Percentiles rank a stretch among this genome's conserved stretches.
phyloP scores from a whole-genome alignment of 805 yeast genomes.

The Vanderwaltozyma tropicalis region DNA sequence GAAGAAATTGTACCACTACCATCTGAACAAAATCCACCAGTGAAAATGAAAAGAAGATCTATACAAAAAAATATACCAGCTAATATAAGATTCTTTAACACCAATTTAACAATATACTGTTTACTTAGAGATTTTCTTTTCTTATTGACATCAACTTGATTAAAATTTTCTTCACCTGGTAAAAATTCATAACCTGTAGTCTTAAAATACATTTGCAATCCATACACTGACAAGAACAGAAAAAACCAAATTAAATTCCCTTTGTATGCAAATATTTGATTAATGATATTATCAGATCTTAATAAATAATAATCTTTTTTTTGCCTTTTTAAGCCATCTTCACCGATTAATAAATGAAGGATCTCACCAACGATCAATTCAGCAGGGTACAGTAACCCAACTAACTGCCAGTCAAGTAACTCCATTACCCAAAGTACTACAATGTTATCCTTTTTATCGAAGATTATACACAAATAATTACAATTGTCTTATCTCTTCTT shows the following conservation, averaged over 20 bases:
- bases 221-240: slow-evolving; percentile 16
- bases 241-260: slow-evolving; percentile 26
- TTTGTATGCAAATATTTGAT: slow-evolving; percentile 29
- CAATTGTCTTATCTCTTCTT: too few relatives aligned
- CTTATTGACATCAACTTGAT: slow-evolving; percentile 2
- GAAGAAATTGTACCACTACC: slow-evolving; percentile 22
- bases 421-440: too few relatives aligned
- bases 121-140: slow-evolving; percentile 8
- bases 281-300: slow-evolving; percentile 21
- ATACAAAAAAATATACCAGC: slow-evolving; percentile 21
- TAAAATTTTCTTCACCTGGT: slow-evolving; percentile 2
- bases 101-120: slow-evolving; percentile 18
- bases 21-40: slow-evolving; percentile 28
- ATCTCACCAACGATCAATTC: background rate
- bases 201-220: slow-evolving; percentile 11
- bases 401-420: background rate
- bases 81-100: slow-evolving; percentile 19
- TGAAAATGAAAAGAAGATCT: slow-evolving; percentile 25
- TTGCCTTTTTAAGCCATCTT: slow-evolving; percentile 2
- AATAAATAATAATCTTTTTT: slow-evolving; percentile 14
- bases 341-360: background rate
- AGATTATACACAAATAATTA: too few relatives aligned
- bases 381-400: background rate
- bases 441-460: too few relatives aligned
- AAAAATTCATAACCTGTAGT: slow-evolving; percentile 5